Base-by-base conservation (phyloP, 305 asterid genomes). In the Vinca major region DNA sequence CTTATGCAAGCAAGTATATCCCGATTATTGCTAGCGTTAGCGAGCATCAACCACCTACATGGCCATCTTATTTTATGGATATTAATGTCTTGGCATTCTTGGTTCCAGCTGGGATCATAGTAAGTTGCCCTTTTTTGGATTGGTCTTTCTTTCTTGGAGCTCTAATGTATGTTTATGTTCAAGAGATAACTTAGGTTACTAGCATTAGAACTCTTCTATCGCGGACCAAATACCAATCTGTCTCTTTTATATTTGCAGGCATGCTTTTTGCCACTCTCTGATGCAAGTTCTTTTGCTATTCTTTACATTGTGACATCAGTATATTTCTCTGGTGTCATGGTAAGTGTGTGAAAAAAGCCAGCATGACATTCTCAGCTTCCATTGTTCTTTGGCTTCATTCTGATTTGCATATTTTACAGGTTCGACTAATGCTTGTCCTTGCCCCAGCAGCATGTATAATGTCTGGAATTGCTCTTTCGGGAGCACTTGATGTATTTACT, bases 51-150 rank as follows among this genome's bases (percentile, higher is more conserved):
- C 99, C 97, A 0, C 99, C 99, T 67, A 91, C 99, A 52, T 93
- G 99, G 99, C 99, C 99, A 21, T 91, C 99, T 65, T 93, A 93
- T 86, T 91, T 93, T 69, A 93, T 93, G 99, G 97, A 93, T 79
- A 85, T 93, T 53, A 93, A 93, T 78, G 96, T 93, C 50, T 80
- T 93, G 84, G 99, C 99, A 40, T 91, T 93, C 82, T 79, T 93
- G 86, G 97, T 93, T 71, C 99, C 99, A 14, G 97, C 99, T 73
- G 99, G 99, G 74, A 93, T 93, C 66, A 60, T 91, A 79, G 97
- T 93, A 83, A 91, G 96, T 84, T 67, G 16, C 37, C 57, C 4
- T 39, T 16, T 36, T 12, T n/a, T 21, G 68, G 47, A n/a, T 13
- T 33, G 14, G 7, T 52, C 53, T 62, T 47, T 52, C 53, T 62